Evolutionary conservation across 768 basidiomycete species (phyloP).

Genomic region (Tulasnella calospora): DNA sequence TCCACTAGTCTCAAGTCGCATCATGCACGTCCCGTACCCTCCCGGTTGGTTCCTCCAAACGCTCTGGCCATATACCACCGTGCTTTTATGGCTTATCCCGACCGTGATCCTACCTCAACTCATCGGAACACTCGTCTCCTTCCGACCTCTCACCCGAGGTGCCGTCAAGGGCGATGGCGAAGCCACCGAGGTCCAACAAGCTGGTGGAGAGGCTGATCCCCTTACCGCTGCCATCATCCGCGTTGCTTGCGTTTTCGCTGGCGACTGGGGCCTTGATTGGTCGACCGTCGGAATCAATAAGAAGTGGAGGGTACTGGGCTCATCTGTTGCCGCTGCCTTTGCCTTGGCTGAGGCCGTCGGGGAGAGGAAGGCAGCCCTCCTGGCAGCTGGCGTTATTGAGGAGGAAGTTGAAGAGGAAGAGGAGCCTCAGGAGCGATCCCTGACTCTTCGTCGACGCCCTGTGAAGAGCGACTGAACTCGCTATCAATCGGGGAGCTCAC

Average conservation of each 20-base stretch:
- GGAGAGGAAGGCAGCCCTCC: neutral
- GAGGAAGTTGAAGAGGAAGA: conserved; percentile 4
- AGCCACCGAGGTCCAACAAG: neutral
- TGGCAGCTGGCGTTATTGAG: neutral
- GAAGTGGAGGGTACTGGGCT: conserved; percentile 52
- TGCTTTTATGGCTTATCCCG: conserved; percentile 58
- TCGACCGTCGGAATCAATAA: conserved; percentile 44
- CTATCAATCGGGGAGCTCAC: neutral
- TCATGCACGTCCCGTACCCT: conserved; percentile 45
- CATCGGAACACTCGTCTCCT: conserved; percentile 58
- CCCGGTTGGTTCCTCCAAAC: conserved; percentile 46
- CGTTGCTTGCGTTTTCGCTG: conserved; percentile 41
- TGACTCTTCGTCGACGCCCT: neutral
- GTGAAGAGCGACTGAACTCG: neutral
- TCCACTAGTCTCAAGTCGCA: conserved; percentile 10
- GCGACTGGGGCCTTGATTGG: conserved; percentile 34
- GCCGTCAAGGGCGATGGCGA: conserved; percentile 23
- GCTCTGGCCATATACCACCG: conserved; percentile 48
- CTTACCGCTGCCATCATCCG: conserved; percentile 61
- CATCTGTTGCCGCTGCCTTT: conserved; percentile 55
- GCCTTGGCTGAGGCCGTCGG: conserved; percentile 64
- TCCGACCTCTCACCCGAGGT: conserved; percentile 36
- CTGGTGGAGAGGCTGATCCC: conserved; percentile 46
- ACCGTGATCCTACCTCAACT: conserved; percentile 55
- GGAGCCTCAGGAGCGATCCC: neutral